Conservation (phyloP, 306 rosid species). For the Rubus idaeus region DNA sequence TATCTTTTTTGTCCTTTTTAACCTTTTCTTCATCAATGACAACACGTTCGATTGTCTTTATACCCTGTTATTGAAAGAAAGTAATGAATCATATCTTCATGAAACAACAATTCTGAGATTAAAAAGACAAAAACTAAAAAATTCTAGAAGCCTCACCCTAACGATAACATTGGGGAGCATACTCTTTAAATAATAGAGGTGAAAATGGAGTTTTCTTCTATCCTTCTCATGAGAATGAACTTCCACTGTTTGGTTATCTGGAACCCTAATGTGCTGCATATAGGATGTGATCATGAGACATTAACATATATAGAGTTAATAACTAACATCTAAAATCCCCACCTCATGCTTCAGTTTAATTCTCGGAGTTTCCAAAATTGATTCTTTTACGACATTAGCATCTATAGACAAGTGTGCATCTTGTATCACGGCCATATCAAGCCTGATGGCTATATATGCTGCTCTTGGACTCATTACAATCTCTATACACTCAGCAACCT, state of each 20-base stretch:
- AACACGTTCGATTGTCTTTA: conserved; percentile 71
- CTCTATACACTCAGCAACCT: conserved; percentile 80
- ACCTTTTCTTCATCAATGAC: conserved; percentile 57
- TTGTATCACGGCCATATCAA: conserved; percentile 68
- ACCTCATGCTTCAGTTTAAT: conserved; percentile 81
- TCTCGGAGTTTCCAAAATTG: conserved; percentile 67
- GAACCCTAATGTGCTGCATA: conserved; percentile 71
- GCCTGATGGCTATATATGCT: conserved; percentile 57
- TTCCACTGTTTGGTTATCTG: conserved; percentile 63
- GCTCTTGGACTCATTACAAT: conserved; percentile 52
- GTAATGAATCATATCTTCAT: conserved; percentile 6
- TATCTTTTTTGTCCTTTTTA: conserved; percentile 30
- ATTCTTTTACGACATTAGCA: conserved; percentile 67
- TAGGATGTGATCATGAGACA: conserved; percentile 21
- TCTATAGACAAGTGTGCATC: conserved; percentile 65
- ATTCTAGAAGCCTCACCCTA: conserved; percentile 48
- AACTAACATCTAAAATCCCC: conserved; percentile 28
- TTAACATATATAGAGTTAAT: conserved; percentile 17
- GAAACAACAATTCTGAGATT: conserved; percentile 19
- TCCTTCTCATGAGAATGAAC: conserved; percentile 55
- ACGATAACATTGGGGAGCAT: conserved; percentile 72
- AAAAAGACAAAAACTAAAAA: neutral
- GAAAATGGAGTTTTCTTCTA: conserved; percentile 69
- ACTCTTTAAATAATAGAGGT: conserved; percentile 62
- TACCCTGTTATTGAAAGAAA: conserved; percentile 60